These are phyloP conservation scores for Echinochloa phyllopogon DNA, from an alignment of 176 grass and related monocot genomes.

Conservation along the genomic window DNA sequence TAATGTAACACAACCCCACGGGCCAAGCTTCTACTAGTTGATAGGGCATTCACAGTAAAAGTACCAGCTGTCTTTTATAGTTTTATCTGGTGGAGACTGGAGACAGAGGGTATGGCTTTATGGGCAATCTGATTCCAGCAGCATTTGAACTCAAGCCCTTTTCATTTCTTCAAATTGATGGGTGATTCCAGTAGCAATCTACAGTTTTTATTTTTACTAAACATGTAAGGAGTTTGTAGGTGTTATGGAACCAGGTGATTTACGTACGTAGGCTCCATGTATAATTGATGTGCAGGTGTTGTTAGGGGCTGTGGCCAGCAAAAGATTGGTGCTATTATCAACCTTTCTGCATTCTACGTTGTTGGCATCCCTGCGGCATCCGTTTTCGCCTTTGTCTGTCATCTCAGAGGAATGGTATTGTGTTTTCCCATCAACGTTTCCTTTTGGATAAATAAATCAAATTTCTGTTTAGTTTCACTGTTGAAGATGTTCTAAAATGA, in stretches of 20 bases:
- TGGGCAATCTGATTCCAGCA: too few species aligned
- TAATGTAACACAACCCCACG: neutral
- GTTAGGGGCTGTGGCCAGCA: conserved; percentile 14
- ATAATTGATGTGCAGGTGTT: conserved; percentile 7
- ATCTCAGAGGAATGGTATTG: conserved; percentile 25
- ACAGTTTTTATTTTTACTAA: neutral
- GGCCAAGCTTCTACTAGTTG: too few species aligned
- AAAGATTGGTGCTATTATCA: conserved; percentile 20
- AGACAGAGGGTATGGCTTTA: too few species aligned
- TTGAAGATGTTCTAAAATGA: neutral
- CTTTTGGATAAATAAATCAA: neutral
- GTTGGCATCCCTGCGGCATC: conserved; percentile 15
- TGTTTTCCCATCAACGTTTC: neutral
- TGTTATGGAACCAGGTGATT: neutral
- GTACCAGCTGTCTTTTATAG: too few species aligned
- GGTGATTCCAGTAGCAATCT: neutral
- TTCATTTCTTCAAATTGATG: neutral
- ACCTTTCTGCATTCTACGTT: conserved; percentile 22
- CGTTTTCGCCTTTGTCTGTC: conserved; percentile 2
- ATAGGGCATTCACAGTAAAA: too few species aligned
- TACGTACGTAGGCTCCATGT: neutral
- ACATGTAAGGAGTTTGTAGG: neutral
- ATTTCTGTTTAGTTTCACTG: neutral
- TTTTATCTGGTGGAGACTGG: too few species aligned
- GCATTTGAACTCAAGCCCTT: neutral